Conservation (phyloP, 106 monocot species). For the Dendrobium huoshanense region DNA sequence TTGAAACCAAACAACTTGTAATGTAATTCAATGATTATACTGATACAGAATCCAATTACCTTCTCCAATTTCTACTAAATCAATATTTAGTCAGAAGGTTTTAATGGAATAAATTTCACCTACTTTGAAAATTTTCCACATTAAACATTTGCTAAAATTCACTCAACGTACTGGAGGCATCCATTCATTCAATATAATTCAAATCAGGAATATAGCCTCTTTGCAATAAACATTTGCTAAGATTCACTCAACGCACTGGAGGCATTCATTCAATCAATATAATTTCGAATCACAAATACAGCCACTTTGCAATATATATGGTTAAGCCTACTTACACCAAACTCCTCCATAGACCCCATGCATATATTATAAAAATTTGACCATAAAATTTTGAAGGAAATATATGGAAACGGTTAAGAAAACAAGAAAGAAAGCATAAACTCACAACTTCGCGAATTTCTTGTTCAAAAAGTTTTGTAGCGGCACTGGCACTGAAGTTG, state of each 20-base stretch:
- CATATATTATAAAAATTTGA: not conserved
- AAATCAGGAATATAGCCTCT: not conserved
- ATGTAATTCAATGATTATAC: not conserved
- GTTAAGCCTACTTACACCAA: too few relatives aligned
- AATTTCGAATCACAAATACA: too few relatives aligned
- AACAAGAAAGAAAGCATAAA: not conserved
- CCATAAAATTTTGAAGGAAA: not conserved
- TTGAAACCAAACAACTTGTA: not conserved
- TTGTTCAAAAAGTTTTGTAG: slow-evolving; percentile 79
- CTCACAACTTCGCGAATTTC: slow-evolving; percentile 94
- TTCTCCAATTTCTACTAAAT: not conserved
- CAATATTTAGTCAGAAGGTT: not conserved
- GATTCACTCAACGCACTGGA: not conserved
- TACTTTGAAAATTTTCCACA: not conserved
- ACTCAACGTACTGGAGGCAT: not conserved
- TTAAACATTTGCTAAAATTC: not conserved
- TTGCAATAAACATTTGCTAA: not conserved
- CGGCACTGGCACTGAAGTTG: slow-evolving; percentile 69
- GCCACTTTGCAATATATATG: too few relatives aligned
- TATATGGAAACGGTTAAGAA: not conserved
- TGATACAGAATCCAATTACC: not conserved
- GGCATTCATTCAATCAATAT: too few relatives aligned
- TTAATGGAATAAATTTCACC: not conserved
- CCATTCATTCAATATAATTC: not conserved
- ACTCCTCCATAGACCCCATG: not conserved